Conservation (phyloP, 306 rosid genomes). For the Senna siamea region DNA sequence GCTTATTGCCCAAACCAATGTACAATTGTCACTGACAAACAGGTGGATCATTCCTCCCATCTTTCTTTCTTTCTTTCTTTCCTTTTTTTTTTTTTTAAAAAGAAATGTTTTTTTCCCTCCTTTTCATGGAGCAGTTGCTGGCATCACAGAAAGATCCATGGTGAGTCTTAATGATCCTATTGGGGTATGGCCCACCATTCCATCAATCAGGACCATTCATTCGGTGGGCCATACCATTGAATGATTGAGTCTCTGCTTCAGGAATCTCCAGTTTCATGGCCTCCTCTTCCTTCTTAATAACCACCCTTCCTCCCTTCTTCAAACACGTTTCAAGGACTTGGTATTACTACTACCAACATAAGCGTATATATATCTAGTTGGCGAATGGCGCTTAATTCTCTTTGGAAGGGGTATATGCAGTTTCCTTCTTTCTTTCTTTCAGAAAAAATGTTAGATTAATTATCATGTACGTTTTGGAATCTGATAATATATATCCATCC, state of each 20-base stretch:
- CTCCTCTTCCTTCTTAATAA: slow-evolving; percentile 2
- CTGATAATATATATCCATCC: too few species aligned
- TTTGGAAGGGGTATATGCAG: slow-evolving; percentile 19
- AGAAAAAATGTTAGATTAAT: background rate
- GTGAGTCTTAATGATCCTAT: slow-evolving; percentile 61
- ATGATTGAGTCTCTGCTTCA: slow-evolving; percentile 57
- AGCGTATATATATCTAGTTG: background rate
- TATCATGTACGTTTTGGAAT: slow-evolving; percentile 38
- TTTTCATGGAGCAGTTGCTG: slow-evolving; percentile 61
- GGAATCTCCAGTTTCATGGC: slow-evolving; percentile 47
- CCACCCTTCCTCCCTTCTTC: background rate
- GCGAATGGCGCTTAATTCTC: slow-evolving; percentile 22
- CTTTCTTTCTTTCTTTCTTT: slow-evolving; percentile 59
- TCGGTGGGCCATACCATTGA: slow-evolving; percentile 47
- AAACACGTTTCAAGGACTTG: slow-evolving; percentile 9
- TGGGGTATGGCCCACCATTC: slow-evolving; percentile 48
- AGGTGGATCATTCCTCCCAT: slow-evolving; percentile 84
- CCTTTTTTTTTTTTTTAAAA: slow-evolving; percentile 27
- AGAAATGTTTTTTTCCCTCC: background rate
- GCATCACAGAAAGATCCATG: slow-evolving; percentile 57
- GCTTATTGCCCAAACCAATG: slow-evolving; percentile 27
- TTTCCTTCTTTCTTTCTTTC: background rate
- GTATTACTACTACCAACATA: background rate
- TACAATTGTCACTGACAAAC: slow-evolving; percentile 90
- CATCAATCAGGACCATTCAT: slow-evolving; percentile 58